Conservation (phyloP, 2,329 filamentous ascomycete species). For the Neofusicoccum parvum region DNA sequence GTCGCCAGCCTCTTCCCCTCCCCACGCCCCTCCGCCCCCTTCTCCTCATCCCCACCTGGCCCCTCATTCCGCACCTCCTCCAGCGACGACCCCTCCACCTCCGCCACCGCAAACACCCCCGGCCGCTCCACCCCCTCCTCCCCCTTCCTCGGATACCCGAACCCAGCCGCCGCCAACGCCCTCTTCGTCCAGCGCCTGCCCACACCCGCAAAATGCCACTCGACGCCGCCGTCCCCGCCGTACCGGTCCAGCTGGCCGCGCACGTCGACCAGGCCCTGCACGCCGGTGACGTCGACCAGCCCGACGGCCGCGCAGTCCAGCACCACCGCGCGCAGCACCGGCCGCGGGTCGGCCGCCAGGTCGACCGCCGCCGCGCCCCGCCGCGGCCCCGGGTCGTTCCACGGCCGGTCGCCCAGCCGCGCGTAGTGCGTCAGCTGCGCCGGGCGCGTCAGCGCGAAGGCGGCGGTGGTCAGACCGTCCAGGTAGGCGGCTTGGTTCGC, state of each 20-base stretch:
- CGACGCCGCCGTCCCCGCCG: conserved; percentile 66
- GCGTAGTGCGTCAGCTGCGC: conserved; percentile 69
- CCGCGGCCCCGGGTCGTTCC: conserved; percentile 87
- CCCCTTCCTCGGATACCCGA: conserved; percentile 68
- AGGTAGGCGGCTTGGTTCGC: conserved; percentile 91
- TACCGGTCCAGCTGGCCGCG: conserved; percentile 91
- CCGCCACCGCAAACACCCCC: conserved; percentile 21
- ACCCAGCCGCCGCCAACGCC: conserved; percentile 81
- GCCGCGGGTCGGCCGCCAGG: conserved; percentile 53
- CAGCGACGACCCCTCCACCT: conserved; percentile 23
- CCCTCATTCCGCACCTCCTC: conserved; percentile 12
- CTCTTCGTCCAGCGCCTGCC: conserved; percentile 94
- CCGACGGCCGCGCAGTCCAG: conserved; percentile 92
- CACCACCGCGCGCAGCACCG: conserved; percentile 81
- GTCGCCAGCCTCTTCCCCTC: conserved; percentile 18
- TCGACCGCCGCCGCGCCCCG: conserved; percentile 49
- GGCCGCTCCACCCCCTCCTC: neutral
- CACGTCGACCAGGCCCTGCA: conserved; percentile 90
- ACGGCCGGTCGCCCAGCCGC: conserved; percentile 71
- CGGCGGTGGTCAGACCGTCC: conserved; percentile 59
- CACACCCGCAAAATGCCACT: conserved; percentile 93
- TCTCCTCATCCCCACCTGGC: conserved; percentile 23
- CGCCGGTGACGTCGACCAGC: conserved; percentile 87
- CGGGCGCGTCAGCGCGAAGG: conserved; percentile 67
- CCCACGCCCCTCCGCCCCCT: neutral